phyloP scores from a whole-genome alignment of 176 grass and related monocot species.

The Juncus inflexus region DNA sequence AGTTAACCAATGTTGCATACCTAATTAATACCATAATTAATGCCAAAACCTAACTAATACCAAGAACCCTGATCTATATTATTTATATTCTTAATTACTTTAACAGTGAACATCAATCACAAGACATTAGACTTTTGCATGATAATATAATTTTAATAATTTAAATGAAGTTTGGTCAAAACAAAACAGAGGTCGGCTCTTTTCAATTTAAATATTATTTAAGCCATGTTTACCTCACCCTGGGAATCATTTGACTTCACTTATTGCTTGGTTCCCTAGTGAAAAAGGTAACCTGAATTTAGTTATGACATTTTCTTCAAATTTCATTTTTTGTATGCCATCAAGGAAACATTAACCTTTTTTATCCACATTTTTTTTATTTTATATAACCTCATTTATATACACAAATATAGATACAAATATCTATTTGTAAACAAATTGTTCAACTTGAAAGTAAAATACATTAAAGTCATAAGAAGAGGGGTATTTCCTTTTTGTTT shows the following conservation, averaged over 20 bases:
- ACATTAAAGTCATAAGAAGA: no score
- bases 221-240: neutral
- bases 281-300: neutral
- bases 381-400: no score
- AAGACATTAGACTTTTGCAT: constrained; percentile 3
- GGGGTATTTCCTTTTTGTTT: no score
- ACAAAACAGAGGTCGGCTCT: neutral
- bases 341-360: neutral
- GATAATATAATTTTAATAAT: constrained; percentile 1
- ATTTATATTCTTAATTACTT: neutral
- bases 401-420: no score
- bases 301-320: neutral
- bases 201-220: constrained; percentile 1
- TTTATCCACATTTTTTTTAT: no score
- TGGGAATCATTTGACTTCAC: neutral
- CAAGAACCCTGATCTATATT: neutral
- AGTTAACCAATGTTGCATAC: neutral
- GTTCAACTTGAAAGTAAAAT: no score
- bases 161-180: constrained; percentile 15
- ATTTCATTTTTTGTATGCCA: neutral
- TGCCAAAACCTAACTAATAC: constrained; percentile 18
- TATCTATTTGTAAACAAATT: no score
- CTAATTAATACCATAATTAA: constrained; percentile 21
- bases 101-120: neutral
- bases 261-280: neutral